Conservation (phyloP, 2,329 filamentous ascomycete genomes). For the Kalmusia sp. region DNA sequence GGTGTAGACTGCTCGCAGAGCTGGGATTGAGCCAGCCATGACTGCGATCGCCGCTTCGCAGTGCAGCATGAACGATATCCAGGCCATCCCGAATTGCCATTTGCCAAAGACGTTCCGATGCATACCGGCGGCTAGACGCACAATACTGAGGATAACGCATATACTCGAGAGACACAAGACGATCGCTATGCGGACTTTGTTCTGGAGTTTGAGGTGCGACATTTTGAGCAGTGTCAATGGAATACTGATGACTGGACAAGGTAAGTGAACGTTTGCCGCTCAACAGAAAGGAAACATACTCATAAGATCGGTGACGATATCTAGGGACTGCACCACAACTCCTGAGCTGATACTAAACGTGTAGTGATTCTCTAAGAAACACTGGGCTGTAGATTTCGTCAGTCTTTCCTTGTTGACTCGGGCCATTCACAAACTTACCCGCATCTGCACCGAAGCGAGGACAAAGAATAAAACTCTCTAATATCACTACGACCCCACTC, state of each 20-base stretch:
- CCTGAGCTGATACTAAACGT: slow-evolving; percentile 13
- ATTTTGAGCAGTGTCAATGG: slow-evolving; percentile 13
- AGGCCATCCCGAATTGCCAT: slow-evolving; percentile 10
- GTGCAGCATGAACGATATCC: slow-evolving; percentile 20
- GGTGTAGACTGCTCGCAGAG: slow-evolving; percentile 16
- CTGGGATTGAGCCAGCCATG: slow-evolving; percentile 17
- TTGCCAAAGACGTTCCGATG: slow-evolving; percentile 10
- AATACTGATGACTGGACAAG: slow-evolving; percentile 14
- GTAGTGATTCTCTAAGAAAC: slow-evolving; percentile 10
- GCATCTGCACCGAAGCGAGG: slow-evolving; percentile 12
- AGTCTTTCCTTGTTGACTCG: neutral
- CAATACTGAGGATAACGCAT: slow-evolving; percentile 16
- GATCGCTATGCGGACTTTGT: slow-evolving; percentile 15
- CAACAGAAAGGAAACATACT: slow-evolving; percentile 3
- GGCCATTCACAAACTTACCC: neutral
- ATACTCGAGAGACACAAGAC: slow-evolving; percentile 17
- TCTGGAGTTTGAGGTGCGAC: slow-evolving; percentile 11
- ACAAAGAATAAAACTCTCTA: slow-evolving; percentile 16
- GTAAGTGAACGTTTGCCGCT: neutral
- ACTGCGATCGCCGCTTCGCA: slow-evolving; percentile 20
- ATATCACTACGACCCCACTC: slow-evolving; percentile 5
- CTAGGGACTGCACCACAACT: slow-evolving; percentile 13
- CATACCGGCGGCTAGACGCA: slow-evolving; percentile 16
- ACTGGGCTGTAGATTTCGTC: slow-evolving; percentile 3
- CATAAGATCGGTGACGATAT: slow-evolving; percentile 20